These are phyloP conservation scores for Microthyrium microscopicum DNA, from an alignment of 2,329 filamentous ascomycete species.

Conservation along the genomic window DNA sequence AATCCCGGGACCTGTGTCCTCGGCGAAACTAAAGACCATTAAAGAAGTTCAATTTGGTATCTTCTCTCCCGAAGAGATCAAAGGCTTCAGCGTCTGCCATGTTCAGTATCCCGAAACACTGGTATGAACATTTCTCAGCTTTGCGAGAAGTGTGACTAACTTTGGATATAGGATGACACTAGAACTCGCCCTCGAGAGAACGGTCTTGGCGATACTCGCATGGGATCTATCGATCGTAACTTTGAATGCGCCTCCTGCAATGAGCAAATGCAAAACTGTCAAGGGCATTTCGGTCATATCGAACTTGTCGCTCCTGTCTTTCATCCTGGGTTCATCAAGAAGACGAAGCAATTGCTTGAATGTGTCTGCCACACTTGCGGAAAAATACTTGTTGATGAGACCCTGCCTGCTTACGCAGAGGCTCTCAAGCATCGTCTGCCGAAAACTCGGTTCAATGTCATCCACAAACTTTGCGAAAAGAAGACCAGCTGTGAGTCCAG, in stretches of 20 bases:
- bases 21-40: conserved; percentile 90
- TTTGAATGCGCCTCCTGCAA: conserved; percentile 94
- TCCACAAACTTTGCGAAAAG: conserved; percentile 85
- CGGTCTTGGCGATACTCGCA: conserved; percentile 86
- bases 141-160: conserved; percentile 11
- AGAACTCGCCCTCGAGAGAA: conserved; percentile 78
- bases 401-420: conserved; percentile 65
- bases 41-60: conserved; percentile 99
- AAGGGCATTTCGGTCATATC: conserved; percentile 96
- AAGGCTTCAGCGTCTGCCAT: conserved; percentile 93
- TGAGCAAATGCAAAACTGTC: conserved; percentile 89
- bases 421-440: conserved; percentile 78
- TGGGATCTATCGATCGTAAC: conserved; percentile 90
- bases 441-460: conserved; percentile 81
- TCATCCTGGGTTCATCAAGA: conserved; percentile 90
- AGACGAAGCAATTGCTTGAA: conserved; percentile 98
- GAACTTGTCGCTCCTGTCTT: conserved; percentile 93
- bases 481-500: conserved; percentile 71
- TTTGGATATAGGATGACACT: conserved; percentile 56
- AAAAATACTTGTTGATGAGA: conserved; percentile 92
- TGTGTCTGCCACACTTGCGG: conserved; percentile 98
- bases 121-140: conserved; percentile 28
- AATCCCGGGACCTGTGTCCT: conserved; percentile 75
- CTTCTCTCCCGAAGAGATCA: conserved; percentile 95
- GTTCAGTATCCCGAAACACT: conserved; percentile 98